phyloP scores from a whole-genome alignment of 805 yeast species.

The Saccharomycopsis fibuligera region DNA sequence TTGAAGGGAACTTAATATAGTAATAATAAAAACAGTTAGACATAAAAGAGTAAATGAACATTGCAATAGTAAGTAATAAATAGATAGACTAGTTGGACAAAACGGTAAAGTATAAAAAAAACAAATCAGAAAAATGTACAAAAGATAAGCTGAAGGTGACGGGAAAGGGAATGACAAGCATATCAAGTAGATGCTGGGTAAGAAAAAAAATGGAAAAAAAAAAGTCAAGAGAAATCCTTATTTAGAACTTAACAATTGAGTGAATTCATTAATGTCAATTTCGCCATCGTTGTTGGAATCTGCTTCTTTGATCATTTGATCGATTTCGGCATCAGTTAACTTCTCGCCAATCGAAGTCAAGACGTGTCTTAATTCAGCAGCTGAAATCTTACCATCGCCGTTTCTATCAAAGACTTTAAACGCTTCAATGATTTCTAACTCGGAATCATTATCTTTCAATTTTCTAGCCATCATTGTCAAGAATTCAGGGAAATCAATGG shows the following conservation, averaged over 20 bases:
- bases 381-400: conserved; percentile 95
- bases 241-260: conserved; percentile 77
- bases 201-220: too few species aligned
- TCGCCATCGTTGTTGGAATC: conserved; percentile 94
- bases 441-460: conserved; percentile 93
- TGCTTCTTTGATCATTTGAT: conserved; percentile 95
- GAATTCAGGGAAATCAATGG: conserved; percentile 76
- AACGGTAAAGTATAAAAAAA: neutral
- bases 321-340: conserved; percentile 93
- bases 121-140: neutral
- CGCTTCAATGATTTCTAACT: conserved; percentile 95
- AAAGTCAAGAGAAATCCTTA: conserved; percentile 26
- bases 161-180: neutral
- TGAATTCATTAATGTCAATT: conserved; percentile 94
- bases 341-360: conserved; percentile 97
- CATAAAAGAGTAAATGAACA: too few species aligned
- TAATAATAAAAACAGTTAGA: too few species aligned
- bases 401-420: conserved; percentile 93
- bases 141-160: neutral
- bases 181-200: too few species aligned
- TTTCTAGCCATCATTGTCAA: conserved; percentile 86
- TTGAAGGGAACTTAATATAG: too few species aligned
- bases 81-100: neutral
- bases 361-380: conserved; percentile 94
- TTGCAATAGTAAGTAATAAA: neutral